These are phyloP conservation scores for Irpex lacteus DNA, from an alignment of 1,284 basidiomycete genomes.

Conservation along the genomic window DNA sequence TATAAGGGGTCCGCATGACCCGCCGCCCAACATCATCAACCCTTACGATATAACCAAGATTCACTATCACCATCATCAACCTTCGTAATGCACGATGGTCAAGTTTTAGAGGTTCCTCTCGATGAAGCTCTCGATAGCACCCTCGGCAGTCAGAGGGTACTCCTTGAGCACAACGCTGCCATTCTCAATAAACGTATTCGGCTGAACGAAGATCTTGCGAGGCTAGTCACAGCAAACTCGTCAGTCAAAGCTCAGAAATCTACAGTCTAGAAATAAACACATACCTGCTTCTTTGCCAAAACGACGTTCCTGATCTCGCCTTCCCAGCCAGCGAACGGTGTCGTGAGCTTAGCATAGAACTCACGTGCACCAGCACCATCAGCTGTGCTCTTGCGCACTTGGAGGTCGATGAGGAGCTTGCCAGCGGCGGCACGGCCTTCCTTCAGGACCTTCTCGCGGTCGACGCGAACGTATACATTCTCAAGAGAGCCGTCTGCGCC, in stretches of 20 bases:
- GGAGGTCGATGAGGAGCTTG: conserved; percentile 72
- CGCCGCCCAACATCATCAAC: neutral
- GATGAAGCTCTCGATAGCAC: conserved; percentile 78
- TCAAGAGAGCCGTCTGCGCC: conserved; percentile 54
- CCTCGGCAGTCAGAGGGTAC: conserved; percentile 68
- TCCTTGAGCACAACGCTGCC: conserved; percentile 73
- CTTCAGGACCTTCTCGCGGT: conserved; percentile 63
- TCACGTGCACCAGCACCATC: conserved; percentile 72
- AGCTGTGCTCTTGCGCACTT: conserved; percentile 81
- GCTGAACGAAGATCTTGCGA: conserved; percentile 80
- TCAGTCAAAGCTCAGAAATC: too few relatives aligned
- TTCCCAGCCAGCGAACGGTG: conserved; percentile 68
- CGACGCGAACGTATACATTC: conserved; percentile 72
- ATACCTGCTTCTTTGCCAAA: conserved; percentile 74
- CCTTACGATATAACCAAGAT: neutral
- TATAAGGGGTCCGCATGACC: neutral
- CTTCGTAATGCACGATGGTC: neutral
- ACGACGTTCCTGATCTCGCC: conserved; percentile 75
- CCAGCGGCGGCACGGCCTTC: conserved; percentile 66
- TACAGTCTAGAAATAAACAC: conserved; percentile 14
- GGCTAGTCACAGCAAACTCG: conserved; percentile 43
- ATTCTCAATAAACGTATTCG: conserved; percentile 67
- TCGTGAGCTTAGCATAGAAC: conserved; percentile 76
- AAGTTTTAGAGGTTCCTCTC: conserved; percentile 55
- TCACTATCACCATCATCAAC: neutral